Evolutionary conservation across 371 early-diverging fungal genomes (phyloP).

Genomic region (Mucor velutinosus): DNA sequence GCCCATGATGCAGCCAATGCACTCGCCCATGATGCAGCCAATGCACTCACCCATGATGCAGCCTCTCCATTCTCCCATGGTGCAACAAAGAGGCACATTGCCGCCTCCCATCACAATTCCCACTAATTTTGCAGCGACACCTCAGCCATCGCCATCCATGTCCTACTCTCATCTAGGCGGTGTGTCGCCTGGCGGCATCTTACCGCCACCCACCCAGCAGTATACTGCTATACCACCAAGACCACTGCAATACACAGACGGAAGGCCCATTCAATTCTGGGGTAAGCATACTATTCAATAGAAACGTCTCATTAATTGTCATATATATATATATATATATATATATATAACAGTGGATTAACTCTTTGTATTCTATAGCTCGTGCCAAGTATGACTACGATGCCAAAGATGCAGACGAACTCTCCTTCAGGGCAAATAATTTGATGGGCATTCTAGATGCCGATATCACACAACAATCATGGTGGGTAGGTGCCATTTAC

Average conservation of each 20-base stretch:
- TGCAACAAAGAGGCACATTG: conserved; percentile 12
- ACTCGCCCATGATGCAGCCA: conserved; percentile 26
- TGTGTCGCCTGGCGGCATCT: conserved; percentile 15
- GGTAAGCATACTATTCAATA: no score
- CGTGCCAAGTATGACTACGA: conserved; percentile 41
- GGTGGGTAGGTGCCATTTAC: conserved; percentile 26
- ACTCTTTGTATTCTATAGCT: conserved; percentile 18
- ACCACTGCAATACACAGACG: conserved; percentile 33
- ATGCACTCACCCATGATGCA: conserved; percentile 23
- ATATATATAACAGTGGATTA: neutral
- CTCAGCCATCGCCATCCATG: conserved; percentile 22
- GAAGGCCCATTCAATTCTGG: conserved; percentile 40
- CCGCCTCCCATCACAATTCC: conserved; percentile 24
- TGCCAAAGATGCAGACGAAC: conserved; percentile 31
- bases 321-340: no score
- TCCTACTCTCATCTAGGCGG: conserved; percentile 3
- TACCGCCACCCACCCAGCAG: conserved; percentile 7
- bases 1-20: conserved; percentile 25
- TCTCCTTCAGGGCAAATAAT: conserved; percentile 29
- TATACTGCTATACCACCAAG: neutral
- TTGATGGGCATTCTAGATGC: conserved; percentile 19
- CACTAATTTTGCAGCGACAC: conserved; percentile 12
- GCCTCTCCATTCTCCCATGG: conserved; percentile 19
- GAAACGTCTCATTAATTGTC: no score
- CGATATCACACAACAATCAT: conserved; percentile 17